Conservation (phyloP, 345 rosid species). For the Gossypium australe region DNA sequence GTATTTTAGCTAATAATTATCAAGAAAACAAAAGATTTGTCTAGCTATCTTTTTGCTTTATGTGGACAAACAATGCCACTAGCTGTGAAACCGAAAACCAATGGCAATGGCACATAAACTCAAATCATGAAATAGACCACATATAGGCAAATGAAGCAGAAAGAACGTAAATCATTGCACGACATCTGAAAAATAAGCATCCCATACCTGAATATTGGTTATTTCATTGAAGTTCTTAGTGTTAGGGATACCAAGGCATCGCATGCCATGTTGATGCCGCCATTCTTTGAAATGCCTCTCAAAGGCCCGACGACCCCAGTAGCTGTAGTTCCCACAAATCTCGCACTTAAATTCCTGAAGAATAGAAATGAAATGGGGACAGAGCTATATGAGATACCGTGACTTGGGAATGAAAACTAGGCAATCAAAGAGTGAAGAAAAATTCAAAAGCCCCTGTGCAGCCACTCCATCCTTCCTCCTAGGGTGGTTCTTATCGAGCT, state of each 20-base stretch:
- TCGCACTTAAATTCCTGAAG: conserved; percentile 90
- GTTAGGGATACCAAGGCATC: conserved; percentile 96
- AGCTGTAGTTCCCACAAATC: conserved; percentile 92
- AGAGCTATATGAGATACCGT: background rate
- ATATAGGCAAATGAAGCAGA: background rate
- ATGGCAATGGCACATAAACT: background rate
- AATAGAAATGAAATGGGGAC: background rate
- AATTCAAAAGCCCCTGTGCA: background rate
- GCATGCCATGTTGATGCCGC: conserved; percentile 99
- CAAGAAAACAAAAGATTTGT: background rate
- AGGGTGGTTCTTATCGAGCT: background rate
- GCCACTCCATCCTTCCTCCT: background rate
- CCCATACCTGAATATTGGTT: conserved; percentile 71
- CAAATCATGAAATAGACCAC: background rate
- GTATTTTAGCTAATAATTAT: background rate
- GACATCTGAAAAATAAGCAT: background rate
- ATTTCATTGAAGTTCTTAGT: conserved; percentile 98
- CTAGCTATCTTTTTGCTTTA: background rate
- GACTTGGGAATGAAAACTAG: background rate
- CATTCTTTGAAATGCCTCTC: conserved; percentile 98
- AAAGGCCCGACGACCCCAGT: conserved; percentile 96
- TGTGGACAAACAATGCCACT: background rate
- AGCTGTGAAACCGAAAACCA: background rate
- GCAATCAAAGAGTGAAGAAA: background rate
- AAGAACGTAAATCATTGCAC: background rate